Conservation (phyloP, 2,329 filamentous ascomycete genomes). For the Cytospora piceae region DNA sequence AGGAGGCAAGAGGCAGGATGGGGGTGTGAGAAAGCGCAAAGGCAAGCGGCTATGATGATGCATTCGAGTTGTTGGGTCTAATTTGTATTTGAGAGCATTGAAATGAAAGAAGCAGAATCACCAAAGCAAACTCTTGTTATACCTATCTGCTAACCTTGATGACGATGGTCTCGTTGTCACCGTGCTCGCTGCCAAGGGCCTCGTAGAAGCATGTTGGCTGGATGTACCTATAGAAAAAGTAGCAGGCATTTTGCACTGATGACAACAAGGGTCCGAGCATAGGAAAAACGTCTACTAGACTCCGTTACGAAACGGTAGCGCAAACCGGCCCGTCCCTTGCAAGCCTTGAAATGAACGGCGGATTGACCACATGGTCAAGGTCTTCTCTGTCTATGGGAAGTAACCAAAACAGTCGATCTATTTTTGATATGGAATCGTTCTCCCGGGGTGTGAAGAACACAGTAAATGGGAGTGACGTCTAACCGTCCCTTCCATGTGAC, state of each 20-base stretch:
- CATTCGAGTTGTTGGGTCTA: slow-evolving; percentile 18
- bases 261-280: not conserved
- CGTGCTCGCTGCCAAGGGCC: not conserved
- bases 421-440: too few species aligned
- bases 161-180: not conserved
- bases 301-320: not conserved
- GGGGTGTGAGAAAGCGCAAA: slow-evolving; percentile 1
- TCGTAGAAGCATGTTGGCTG: too few species aligned
- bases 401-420: not conserved
- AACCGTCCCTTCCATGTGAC: not conserved
- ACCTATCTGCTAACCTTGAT: not conserved
- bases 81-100: slow-evolving; percentile 18
- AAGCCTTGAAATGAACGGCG: not conserved
- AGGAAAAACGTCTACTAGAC: not conserved
- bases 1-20: not conserved
- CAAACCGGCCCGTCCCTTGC: not conserved
- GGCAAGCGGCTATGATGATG: slow-evolving; percentile 1
- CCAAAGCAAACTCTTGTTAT: not conserved
- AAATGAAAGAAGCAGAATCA: slow-evolving; percentile 1
- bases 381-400: not conserved
- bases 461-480: not conserved
- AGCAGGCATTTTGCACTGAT: too few species aligned
- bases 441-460: not conserved
- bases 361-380: not conserved
- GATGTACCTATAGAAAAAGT: not conserved